Evolutionary conservation across 2,329 filamentous ascomycete genomes (phyloP), one percentile per base, ranked within the genome.

Genomic region (Colletotrichum cereale): DNA sequence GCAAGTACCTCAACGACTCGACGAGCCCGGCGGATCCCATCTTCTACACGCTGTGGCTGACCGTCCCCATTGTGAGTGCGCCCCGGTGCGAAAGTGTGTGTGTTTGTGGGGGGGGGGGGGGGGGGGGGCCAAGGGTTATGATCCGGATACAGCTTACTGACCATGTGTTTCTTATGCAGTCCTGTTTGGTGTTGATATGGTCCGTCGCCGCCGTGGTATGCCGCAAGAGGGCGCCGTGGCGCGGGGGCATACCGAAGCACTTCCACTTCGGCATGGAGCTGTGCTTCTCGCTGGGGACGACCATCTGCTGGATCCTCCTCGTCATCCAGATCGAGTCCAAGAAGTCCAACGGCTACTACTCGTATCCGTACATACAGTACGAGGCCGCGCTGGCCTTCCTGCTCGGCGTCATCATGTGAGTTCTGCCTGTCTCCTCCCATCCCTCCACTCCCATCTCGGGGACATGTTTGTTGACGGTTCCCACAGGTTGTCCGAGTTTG

Each of bases 211-310:
- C 61, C 18, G 63, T 74, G 29, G 14, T 74, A 12, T 74, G 68
- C 36, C 64, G 68, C 44, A 66, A 73, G 47, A 50, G 63, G 16
- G 47, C 38, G 6, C 44, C 42, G 24, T 52, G 55, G 16, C 60
- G 67, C 8, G 61, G 60, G n/a, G 72, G 67, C 38, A 64, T 74
- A 29, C 67, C 71, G 31, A 72, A 73, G 24, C 71, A 73, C 12
- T 55, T 74, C 21, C 71, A 74, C 16, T 74, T 74, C 44, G 73
- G 73, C 71, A 66, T 74, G 60, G 73, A 74, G 58, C 57, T 74
- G 64, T 71, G 69, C 60, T 72, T 74, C 61, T 55, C 67, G 16
- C 61, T 74, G 21, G 73, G 71, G 61, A 62, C 73, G 18, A 63
- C 72, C 50, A 53, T 74, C 34, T 74, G 73, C 61, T 74, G 72